Conservation (phyloP, 352 stramenopile species). For the Phytophthora quininea region DNA sequence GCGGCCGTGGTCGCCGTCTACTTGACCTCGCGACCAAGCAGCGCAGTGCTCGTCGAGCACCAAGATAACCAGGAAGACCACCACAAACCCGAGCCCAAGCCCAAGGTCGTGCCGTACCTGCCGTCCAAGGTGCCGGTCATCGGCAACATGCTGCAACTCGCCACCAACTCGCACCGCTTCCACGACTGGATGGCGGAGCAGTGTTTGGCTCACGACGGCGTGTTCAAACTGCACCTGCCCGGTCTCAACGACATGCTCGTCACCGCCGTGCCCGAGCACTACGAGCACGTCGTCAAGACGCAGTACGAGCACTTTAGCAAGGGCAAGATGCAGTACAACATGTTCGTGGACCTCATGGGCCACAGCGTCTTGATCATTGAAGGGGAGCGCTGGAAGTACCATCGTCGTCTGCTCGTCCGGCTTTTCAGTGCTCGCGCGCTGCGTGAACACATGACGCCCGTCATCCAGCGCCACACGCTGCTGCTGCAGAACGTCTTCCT, state of each 20-base stretch:
- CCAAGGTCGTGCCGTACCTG: constrained; percentile 29
- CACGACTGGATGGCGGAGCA: constrained; percentile 48
- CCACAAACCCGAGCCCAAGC: constrained; percentile 16
- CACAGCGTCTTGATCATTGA: constrained; percentile 58
- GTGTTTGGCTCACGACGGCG: constrained; percentile 30
- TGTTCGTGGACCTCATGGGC: constrained; percentile 50
- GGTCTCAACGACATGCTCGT: constrained; percentile 50
- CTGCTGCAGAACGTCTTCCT: constrained; percentile 31
- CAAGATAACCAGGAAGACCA: background rate
- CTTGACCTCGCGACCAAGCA: constrained; percentile 20
- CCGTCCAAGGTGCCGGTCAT: constrained; percentile 30
- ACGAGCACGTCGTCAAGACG: constrained; percentile 56
- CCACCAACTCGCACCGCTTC: constrained; percentile 34
- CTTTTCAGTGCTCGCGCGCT: constrained; percentile 50
- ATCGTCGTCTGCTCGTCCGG: constrained; percentile 46
- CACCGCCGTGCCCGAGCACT: constrained; percentile 42
- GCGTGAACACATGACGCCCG: constrained; percentile 42
- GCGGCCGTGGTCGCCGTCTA: constrained; percentile 30
- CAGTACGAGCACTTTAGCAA: constrained; percentile 65
- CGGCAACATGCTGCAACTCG: constrained; percentile 39
- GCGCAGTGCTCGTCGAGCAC: background rate
- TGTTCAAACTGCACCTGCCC: constrained; percentile 43
- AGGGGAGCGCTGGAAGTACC: constrained; percentile 47
- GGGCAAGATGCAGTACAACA: constrained; percentile 25
- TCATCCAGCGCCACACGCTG: constrained; percentile 40